Conservation (phyloP, 495 filamentous ascomycete genomes). For the Hypoxylon intermedium region DNA sequence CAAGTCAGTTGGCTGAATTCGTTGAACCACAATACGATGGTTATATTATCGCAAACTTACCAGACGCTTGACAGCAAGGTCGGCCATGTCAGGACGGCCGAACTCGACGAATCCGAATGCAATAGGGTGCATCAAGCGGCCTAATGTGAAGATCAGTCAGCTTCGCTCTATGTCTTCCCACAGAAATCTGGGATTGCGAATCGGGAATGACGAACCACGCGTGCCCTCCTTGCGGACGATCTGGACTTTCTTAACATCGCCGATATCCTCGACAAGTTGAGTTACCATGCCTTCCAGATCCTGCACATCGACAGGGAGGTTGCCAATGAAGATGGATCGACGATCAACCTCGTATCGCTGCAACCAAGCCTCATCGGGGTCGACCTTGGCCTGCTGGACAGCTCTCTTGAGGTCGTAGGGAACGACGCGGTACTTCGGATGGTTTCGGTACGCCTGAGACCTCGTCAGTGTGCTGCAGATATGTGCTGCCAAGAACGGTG, state of each 20-base stretch:
- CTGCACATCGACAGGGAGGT: conserved; percentile 49
- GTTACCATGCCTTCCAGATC: conserved; percentile 46
- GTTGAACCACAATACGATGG: neutral
- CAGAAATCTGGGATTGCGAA: too few species aligned
- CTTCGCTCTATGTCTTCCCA: neutral
- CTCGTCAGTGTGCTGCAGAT: conserved; percentile 16
- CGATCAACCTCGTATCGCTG: conserved; percentile 54
- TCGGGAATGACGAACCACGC: conserved; percentile 41
- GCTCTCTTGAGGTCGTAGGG: conserved; percentile 48
- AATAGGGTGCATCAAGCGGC: conserved; percentile 37
- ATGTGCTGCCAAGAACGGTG: neutral
- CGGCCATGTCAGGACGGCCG: conserved; percentile 42
- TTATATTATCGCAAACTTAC: conserved; percentile 27
- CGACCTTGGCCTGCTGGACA: conserved; percentile 11
- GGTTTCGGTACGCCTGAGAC: conserved; percentile 37
- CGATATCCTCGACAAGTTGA: conserved; percentile 49
- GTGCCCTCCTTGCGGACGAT: conserved; percentile 47
- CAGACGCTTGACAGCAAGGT: conserved; percentile 45
- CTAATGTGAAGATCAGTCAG: conserved; percentile 15
- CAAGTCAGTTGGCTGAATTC: conserved; percentile 2
- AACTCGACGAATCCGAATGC: conserved; percentile 66
- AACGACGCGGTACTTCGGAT: conserved; percentile 40
- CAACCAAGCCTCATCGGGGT: conserved; percentile 45
- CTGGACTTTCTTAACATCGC: conserved; percentile 50
- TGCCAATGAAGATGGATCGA: conserved; percentile 60